Evolutionary conservation across 176 grass and related monocot species (phyloP), one percentile per base, ranked within the genome.

Genomic region (Juncus inflexus): DNA sequence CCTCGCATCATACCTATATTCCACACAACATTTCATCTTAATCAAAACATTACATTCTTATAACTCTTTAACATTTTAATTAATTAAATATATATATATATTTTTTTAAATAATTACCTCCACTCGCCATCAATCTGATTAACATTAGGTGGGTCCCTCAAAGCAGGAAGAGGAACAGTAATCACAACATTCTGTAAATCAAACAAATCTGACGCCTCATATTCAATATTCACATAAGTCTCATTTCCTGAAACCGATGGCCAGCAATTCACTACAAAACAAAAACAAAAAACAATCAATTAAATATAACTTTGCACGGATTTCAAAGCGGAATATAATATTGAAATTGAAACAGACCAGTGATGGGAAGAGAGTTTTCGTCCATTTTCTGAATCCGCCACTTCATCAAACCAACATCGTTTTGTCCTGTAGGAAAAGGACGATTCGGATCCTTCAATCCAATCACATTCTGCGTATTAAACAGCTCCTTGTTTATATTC

Each of bases 51-150:
- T 56, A 56, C 52, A 56, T 8, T 7, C 15, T 70, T 7, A 70
- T 70, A 38, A 5, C 13, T 52, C 9, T 35, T n/a, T 39, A 9
- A 63, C 12, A 39, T 19, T 74, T 35, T 6, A n/a, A 51, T 8
- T 28, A 28, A 28, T 47, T 47, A 47, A 1, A 47, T 47, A 47
- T 47, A 47, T 47, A 47, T 47, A 28, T 28, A 28, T 47, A 9
- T 9, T 37, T 78, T 65, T 65, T 63, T 78, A 73, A 49, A 70
- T 10, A 37, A 69, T 66, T 86, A 90, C 90, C 76, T 90, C 86
- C 86, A 95, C 70, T 95, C 90, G 67, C 90, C 90, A 70, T 95
- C 90, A 76, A 95, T 82, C 63, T 90, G 83, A 37, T 63, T 86
- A 60, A 95, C 74, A 79, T 64, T 82, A 63, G 90, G 90, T 63